Percentiles rank a stretch among this genome's conserved stretches.
Evolutionary conservation across 352 stramenopile species (phyloP).

Genomic region (Blastocystis sp.): DNA sequence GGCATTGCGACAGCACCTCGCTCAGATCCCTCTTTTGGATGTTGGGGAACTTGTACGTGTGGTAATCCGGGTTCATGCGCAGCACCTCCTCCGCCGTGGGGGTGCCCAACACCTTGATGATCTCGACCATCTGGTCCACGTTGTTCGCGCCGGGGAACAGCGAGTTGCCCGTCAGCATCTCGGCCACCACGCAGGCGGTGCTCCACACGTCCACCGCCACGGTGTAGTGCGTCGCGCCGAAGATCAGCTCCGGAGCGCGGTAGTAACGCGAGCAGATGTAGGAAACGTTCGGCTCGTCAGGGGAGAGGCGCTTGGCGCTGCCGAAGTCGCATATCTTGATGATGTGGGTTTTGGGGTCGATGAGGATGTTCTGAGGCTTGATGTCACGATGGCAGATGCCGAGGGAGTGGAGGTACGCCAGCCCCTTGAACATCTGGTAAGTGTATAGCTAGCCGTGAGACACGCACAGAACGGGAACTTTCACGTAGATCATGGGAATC

Average conservation of each 20-base stretch:
- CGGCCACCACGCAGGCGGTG: slow-evolving; percentile 92
- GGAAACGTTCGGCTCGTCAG: slow-evolving; percentile 95
- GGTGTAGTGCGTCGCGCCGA: slow-evolving; percentile 98
- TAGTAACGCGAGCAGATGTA: slow-evolving; percentile 99
- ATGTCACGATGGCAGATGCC: slow-evolving; percentile 98
- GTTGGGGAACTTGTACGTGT: slow-evolving; percentile 98
- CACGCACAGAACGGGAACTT: slow-evolving; percentile 72
- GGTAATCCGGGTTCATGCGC: slow-evolving; percentile 99
- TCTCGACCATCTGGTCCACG: slow-evolving; percentile 98
- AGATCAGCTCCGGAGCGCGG: slow-evolving; percentile 97
- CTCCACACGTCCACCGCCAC: slow-evolving; percentile 97
- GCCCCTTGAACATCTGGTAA: slow-evolving; percentile 93
- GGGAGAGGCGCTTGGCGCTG: slow-evolving; percentile 86
- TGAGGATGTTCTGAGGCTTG: slow-evolving; percentile 97
- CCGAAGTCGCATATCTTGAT: slow-evolving; percentile 99
- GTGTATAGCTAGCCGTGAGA: slow-evolving; percentile 86
- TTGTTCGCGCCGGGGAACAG: slow-evolving; percentile 96
- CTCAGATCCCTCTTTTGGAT: slow-evolving; percentile 78
- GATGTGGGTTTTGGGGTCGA: slow-evolving; percentile 91
- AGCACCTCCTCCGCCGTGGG: slow-evolving; percentile 95
- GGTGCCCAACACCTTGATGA: slow-evolving; percentile 97
- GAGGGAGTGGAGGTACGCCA: slow-evolving; percentile 94
- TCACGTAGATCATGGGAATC: slow-evolving; percentile 92
- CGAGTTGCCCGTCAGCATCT: slow-evolving; percentile 92
- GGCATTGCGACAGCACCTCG: slow-evolving; percentile 86